These are phyloP conservation scores for Achaetomium macrosporum DNA, from an alignment of 2,329 filamentous ascomycete genomes.

Conservation along the genomic window DNA sequence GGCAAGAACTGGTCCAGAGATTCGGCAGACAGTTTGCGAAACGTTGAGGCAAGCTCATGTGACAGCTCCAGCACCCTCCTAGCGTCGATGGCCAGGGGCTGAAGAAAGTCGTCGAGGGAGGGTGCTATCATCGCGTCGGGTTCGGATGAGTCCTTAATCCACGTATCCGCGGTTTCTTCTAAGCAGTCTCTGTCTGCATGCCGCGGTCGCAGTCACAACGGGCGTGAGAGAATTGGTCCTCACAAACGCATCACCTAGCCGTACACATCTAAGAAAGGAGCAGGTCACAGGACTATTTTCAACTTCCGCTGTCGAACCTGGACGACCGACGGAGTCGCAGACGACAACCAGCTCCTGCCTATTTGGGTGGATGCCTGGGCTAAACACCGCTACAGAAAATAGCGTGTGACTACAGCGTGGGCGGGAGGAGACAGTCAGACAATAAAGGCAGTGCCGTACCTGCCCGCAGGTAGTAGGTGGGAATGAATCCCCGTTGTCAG, in stretches of 20 bases:
- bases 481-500: too few relatives aligned
- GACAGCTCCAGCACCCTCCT: slow-evolving; percentile 43
- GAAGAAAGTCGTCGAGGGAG: slow-evolving; percentile 41
- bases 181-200: too few relatives aligned
- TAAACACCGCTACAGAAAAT: too few relatives aligned
- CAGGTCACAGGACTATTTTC: not conserved
- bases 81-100: slow-evolving; percentile 45
- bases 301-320: not conserved
- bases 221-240: too few relatives aligned
- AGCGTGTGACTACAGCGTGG: too few relatives aligned
- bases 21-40: slow-evolving; percentile 45
- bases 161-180: too few relatives aligned
- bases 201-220: too few relatives aligned
- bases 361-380: too few relatives aligned
- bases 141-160: not conserved
- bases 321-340: not conserved
- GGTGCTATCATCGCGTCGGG: slow-evolving; percentile 3
- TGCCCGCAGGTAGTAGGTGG: too few relatives aligned
- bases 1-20: slow-evolving; percentile 53
- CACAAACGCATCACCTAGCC: not conserved
- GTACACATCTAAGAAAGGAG: too few relatives aligned
- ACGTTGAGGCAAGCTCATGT: slow-evolving; percentile 41
- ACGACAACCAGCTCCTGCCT: not conserved
- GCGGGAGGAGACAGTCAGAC: too few relatives aligned
- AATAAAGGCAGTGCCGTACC: too few relatives aligned